These are phyloP conservation scores for Taiozyma sp. DNA, from an alignment of 1,139 yeast genomes.

Conservation along the genomic window DNA sequence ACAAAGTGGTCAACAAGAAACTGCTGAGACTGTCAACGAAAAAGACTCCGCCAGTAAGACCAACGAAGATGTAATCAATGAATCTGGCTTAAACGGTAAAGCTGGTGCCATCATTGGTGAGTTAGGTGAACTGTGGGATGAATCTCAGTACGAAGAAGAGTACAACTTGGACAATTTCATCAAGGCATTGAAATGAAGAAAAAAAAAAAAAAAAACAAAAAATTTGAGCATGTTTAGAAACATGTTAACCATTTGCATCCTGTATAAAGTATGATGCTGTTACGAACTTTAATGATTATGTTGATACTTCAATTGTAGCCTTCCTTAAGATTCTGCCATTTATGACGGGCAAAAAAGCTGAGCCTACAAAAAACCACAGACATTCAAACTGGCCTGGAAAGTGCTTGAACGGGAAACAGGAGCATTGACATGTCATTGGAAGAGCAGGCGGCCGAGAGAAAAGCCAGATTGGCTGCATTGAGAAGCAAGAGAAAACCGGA, in stretches of 20 bases:
- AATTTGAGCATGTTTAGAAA: background rate
- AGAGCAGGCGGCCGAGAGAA: constrained; percentile 34
- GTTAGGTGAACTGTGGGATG: constrained; percentile 95
- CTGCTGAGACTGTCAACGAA: constrained; percentile 33
- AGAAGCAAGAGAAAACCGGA: constrained; percentile 25
- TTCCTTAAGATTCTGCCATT: background rate
- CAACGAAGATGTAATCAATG: constrained; percentile 31
- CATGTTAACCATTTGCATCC: background rate
- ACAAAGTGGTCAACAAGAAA: constrained; percentile 39
- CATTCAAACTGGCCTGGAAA: background rate
- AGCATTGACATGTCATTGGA: constrained; percentile 25
- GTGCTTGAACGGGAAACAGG: background rate
- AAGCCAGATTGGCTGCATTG: constrained; percentile 32
- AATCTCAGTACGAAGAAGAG: constrained; percentile 92
- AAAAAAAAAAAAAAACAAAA: background rate
- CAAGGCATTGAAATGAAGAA: constrained; percentile 37
- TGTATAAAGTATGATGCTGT: constrained; percentile 1
- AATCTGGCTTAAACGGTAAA: constrained; percentile 34
- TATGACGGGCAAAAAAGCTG: background rate
- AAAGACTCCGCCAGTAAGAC: constrained; percentile 28
- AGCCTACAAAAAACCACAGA: background rate
- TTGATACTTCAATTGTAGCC: background rate
- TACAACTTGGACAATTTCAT: constrained; percentile 91
- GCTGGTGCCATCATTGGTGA: constrained; percentile 57
- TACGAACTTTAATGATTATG: background rate